Base-by-base conservation (phyloP, 139 green algal species). In the Coccomyxa sp. region DNA sequence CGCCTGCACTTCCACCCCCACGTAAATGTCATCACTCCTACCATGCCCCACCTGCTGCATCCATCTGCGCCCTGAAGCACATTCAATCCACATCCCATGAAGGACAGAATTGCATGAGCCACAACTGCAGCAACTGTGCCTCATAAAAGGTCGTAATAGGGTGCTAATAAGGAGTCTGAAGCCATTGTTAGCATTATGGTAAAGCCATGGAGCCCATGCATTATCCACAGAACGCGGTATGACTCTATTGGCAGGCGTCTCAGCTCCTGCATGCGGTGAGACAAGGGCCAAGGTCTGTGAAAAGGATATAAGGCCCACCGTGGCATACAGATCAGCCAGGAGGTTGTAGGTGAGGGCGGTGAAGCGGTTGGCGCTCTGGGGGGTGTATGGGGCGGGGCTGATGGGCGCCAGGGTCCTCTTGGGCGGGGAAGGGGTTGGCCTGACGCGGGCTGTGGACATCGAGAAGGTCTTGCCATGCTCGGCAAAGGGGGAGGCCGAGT, bases 311-410 rank as follows among this genome's bases (percentile, higher is more conserved):
- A 36, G 5, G 40, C 90, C 40, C 70, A 94, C 91, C 79, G 92
- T 97, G 39, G 96, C 94, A 82, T 99, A 99, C 72, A 99, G 86
- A 85, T 99, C 95, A 6, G 96, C 95, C 71, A 99, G 89, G 70
- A 99, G 87, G 88, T 99, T 99, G 89, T 98, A 99, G 7, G 90
- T 93, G 36, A 98, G 86, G 75, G 98, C 82, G 16, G 94, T 98
- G 88, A 99, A 99, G 10, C 89, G 84, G 75, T 84, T 89, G 24
- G 79, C 77, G 55, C 31, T 55, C 68, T 22, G 36, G 29, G 16
- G 41, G 22, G 35, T 55, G 58, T 77, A 71, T 5, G 77, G 76
- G 33, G 79, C 79, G 39, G 86, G 80, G 27, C 24, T 34, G 33
- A 98, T 77, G 34, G 90, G 84, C 38, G 98, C 85, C 81, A 98